These are phyloP conservation scores for Leucaena leucocephala DNA, from an alignment of 306 rosid genomes.

Conservation along the genomic window DNA sequence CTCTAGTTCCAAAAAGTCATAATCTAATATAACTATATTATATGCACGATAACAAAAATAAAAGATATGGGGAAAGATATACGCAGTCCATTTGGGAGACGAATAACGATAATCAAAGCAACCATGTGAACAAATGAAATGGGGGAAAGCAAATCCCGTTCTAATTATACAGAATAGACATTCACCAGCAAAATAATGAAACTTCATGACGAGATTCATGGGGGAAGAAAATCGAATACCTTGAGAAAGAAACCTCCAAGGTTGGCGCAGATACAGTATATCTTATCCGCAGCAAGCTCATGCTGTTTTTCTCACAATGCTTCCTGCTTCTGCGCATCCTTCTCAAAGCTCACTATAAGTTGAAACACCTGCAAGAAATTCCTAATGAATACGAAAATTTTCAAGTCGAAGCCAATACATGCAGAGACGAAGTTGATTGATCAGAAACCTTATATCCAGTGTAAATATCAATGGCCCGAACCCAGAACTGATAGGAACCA, in stretches of 20 bases:
- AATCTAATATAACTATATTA: not conserved
- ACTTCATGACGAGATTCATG: not conserved
- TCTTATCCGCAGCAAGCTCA: slow-evolving; percentile 85
- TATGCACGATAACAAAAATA: not conserved
- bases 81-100: not conserved
- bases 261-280: slow-evolving; percentile 79
- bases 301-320: slow-evolving; percentile 98
- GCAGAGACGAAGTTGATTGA: slow-evolving; percentile 15
- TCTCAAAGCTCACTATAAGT: slow-evolving; percentile 75
- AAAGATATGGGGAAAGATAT: not conserved
- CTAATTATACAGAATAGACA: slow-evolving; percentile 13
- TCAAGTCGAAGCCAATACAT: slow-evolving; percentile 8
- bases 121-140: not conserved
- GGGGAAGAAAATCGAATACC: slow-evolving; percentile 43
- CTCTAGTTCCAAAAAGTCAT: not conserved
- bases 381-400: slow-evolving; percentile 17
- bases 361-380: slow-evolving; percentile 66
- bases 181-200: slow-evolving; percentile 7
- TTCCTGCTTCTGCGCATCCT: slow-evolving; percentile 70
- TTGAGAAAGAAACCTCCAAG: slow-evolving; percentile 96
- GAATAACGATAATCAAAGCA: not conserved
- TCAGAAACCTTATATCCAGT: slow-evolving; percentile 82
- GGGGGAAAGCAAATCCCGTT: not conserved
- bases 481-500: slow-evolving; percentile 93
- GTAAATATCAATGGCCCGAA: slow-evolving; percentile 80